Base-by-base conservation (phyloP, 164 flowering plant species). In the Platanus orientalis region DNA sequence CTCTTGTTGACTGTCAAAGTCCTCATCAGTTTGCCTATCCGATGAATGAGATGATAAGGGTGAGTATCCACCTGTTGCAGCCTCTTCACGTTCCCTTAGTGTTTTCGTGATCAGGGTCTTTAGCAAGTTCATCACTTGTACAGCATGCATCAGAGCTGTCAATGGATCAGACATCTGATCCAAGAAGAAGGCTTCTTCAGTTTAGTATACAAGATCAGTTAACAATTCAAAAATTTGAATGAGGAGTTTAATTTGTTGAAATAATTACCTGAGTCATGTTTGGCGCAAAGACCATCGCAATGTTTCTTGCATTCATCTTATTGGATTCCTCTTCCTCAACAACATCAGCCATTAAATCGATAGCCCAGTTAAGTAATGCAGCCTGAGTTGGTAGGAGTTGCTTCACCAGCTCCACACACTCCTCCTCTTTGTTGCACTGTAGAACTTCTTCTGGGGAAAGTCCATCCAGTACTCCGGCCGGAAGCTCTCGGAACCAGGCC, bases 71-170 rank as follows among this genome's bases (percentile, higher is more conserved):
- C 78, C 88, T 0, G 64, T 73, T 32, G 71, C 79, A 42, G 77
- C 58, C 57, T 85, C 97, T 69, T 89, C 91, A 1, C 96, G 89
- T 59, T 91, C 97, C 36, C 88, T 71, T 6, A 89, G 71, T 0
- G 86, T 84, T 75, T 76, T 91, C 57, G 64, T 75, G 47, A 94
- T 91, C 52, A 94, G 74, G 36, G 92, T 88, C 76, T 94, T 94
- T 66, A 94, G 88, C 71, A 94, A 76, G 78, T 94, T 94, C 97
- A 94, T 94, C 27, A 94, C 96, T 94, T 94, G 97, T 64, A 91
- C 96, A 50, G 97, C 99, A 57, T 91, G 97, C 97, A 94, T 94
- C 34, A 94, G 74, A 21, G 99, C 99, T 42, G 96, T 94, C 67
- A 94, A 78, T 47, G 99, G 99, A 83, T 94, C 99, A 50, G 99